These are phyloP conservation scores for Clausena lansium DNA, from an alignment of 345 rosid species.

Conservation along the genomic window DNA sequence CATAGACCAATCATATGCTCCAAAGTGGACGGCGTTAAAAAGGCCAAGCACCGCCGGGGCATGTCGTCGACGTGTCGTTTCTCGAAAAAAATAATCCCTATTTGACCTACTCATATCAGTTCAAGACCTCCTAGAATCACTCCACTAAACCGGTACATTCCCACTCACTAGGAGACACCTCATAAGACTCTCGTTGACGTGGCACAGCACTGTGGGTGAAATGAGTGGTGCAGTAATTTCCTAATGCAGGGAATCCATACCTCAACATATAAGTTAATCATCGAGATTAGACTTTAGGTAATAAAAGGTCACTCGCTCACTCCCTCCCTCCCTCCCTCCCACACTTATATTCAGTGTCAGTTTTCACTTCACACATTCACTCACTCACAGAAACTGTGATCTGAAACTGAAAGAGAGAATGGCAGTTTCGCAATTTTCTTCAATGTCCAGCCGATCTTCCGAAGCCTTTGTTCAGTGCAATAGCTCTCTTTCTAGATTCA, in stretches of 20 bases:
- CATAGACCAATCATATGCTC: not conserved
- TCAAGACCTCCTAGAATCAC: not conserved
- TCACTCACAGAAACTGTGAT: not conserved
- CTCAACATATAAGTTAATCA: not conserved
- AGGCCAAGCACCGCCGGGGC: not conserved
- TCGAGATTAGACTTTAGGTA: not conserved
- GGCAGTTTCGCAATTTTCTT: constrained; percentile 11
- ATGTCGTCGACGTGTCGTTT: not conserved
- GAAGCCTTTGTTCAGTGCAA: constrained; percentile 8
- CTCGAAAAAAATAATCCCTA: not conserved
- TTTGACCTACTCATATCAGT: not conserved
- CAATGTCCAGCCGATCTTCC: constrained; percentile 16
- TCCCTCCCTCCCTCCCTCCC: not conserved
- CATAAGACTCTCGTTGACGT: not conserved
- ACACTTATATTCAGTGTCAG: not conserved
- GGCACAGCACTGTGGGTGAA: not conserved
- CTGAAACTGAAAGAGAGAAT: constrained; percentile 14
- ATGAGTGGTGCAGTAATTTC: not conserved
- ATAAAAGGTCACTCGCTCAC: too few relatives aligned
- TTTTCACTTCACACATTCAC: not conserved
- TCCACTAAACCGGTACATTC: not conserved
- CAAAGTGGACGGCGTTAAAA: not conserved
- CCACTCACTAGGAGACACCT: not conserved
- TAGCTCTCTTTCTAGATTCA: constrained; percentile 30
- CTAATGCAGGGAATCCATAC: not conserved